Conservation (phyloP, 148 eudicot species). For the Amaranthus hypochondriacus region DNA sequence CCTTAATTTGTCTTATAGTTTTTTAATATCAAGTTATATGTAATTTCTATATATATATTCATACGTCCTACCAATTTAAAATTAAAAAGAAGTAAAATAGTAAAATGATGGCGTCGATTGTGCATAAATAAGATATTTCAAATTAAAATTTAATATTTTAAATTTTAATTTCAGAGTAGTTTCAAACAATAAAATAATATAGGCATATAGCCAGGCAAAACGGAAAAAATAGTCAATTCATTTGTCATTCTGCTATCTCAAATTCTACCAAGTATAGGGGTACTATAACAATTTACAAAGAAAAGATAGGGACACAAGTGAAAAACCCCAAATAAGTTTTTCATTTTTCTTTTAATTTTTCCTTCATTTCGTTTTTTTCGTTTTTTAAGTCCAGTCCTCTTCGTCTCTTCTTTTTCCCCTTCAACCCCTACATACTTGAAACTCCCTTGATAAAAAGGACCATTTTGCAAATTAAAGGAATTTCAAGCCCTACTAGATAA, state of each 20-base stretch:
- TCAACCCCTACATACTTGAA: slow-evolving; percentile 15
- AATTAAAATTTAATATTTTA: no score
- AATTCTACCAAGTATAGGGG: slow-evolving; percentile 1
- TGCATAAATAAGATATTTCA: no score
- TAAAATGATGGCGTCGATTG: no score
- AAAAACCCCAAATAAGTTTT: slow-evolving; percentile 20
- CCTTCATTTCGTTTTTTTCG: background rate
- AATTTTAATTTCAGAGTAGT: no score
- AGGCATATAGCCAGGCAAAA: no score
- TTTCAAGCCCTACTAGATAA: slow-evolving; percentile 29
- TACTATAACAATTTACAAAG: slow-evolving; percentile 25
- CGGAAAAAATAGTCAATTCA: background rate
- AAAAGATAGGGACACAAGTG: slow-evolving; percentile 20
- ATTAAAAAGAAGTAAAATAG: no score
- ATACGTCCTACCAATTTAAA: no score
- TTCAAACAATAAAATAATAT: no score
- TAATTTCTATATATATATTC: no score
- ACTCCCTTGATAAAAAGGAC: slow-evolving; percentile 27
- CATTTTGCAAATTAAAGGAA: slow-evolving; percentile 11
- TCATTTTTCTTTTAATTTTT: slow-evolving; percentile 3
- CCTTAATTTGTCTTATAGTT: no score
- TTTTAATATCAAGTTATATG: no score
- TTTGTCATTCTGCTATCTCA: slow-evolving; percentile 12
- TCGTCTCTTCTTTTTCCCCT: background rate
- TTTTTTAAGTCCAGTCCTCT: background rate